A percentile compares a stretch with the other conserved stretches of the same genome.
Conservation (phyloP, 352 stramenopile species). For the Pythium sukuiense region DNA sequence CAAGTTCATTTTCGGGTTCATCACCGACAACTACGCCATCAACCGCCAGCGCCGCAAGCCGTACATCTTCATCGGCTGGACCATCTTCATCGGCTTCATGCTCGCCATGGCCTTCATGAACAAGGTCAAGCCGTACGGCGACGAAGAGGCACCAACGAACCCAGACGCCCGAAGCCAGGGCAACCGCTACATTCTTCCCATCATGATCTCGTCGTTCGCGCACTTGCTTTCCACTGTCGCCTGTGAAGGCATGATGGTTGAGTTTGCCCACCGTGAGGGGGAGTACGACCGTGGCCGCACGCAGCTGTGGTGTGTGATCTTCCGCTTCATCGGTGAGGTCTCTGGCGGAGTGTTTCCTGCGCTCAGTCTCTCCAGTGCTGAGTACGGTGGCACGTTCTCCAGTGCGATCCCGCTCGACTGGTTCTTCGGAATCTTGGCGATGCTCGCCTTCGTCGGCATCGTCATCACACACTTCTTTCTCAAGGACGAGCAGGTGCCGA, state of each 20-base stretch:
- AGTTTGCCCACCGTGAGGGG: conserved; percentile 33
- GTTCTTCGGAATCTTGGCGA: conserved; percentile 18
- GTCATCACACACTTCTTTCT: conserved; percentile 24
- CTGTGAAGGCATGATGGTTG: conserved; percentile 34
- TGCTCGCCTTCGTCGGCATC: conserved; percentile 17
- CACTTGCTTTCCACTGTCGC: conserved; percentile 26
- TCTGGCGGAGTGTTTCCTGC: conserved; percentile 11
- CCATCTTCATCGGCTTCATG: conserved; percentile 21
- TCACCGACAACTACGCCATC: conserved; percentile 32
- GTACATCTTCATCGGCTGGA: conserved; percentile 35
- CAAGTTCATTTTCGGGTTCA: conserved; percentile 34
- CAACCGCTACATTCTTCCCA: conserved; percentile 20
- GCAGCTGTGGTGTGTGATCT: conserved; percentile 21
- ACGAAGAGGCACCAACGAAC: conserved; percentile 8
- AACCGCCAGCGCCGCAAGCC: conserved; percentile 32
- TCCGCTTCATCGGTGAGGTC: conserved; percentile 29
- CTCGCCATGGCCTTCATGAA: conserved; percentile 22
- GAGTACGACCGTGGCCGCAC: conserved; percentile 31
- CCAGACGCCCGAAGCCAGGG: conserved; percentile 14
- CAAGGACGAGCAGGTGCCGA: conserved; percentile 19
- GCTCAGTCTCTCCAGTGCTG: conserved; percentile 15
- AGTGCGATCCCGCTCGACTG: conserved; percentile 20
- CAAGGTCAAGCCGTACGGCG: conserved; percentile 1
- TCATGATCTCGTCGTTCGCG: conserved; percentile 29
- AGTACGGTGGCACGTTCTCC: conserved; percentile 30